Evolutionary conservation across 2,329 filamentous ascomycete genomes (phyloP), one percentile per base, ranked within the genome.

Genomic region (Penicillium sp.): DNA sequence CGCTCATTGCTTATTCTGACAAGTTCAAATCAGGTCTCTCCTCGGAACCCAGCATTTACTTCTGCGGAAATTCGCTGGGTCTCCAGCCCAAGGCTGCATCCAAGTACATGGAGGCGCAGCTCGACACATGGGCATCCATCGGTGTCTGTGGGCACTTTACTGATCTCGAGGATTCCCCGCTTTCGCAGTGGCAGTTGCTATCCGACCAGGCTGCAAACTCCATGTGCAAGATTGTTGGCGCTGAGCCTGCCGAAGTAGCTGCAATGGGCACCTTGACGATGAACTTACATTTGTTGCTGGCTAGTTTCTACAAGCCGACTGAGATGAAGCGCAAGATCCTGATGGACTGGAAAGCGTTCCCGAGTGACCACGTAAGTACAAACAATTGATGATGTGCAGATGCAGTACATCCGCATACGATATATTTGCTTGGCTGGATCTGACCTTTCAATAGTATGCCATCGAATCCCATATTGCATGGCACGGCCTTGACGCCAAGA

Each of bases 11-110:
- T 13, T 30, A 25, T n/a, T 31, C 56, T 66, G 45, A 65, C 40
- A 27, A 35, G 13, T 5, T 13, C 16, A 11, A 43, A 35, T 20
- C 42, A 66, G 73, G 71, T 46, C 61, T 70, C 40, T 69, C 68
- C 1, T 62, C 68, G 18, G 66, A 75, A 7, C 66, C 63, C 33
- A 68, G 67, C 38, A 86, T 89, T 49, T 96, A 95, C 71, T 86
- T 96, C 60, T 91, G 90, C 59, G 91, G 91, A 48, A 95, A 96
- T 74, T 95, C 90, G 0, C 81, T 95, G 3, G 91, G 91, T 28
- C 81, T 92, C 9, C 90, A 95, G 70, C 90, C 91, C 27, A 84
- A 82, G 59, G 79, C 83, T 3, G 85, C 85, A 0, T 76, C 81
- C 14, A 74, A 80, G 20, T 85, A 89, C 57, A 71, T 95, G 55